phyloP scores from a whole-genome alignment of 2,329 filamentous ascomycete genomes.

The Cladosporium cucumerinum region DNA sequence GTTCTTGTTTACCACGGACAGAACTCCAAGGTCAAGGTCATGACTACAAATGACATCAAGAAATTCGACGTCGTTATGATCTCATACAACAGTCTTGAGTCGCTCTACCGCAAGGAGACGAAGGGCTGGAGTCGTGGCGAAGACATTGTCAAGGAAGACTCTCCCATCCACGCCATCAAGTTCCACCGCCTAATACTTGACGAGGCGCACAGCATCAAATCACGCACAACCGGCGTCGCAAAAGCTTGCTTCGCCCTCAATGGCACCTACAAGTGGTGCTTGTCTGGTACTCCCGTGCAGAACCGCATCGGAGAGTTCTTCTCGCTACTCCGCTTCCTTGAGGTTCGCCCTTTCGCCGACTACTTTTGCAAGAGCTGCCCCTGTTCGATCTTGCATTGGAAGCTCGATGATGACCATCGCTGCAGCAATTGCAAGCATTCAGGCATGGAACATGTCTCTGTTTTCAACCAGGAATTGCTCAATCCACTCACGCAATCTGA shows the following conservation, averaged over 20 bases:
- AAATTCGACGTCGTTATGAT: constrained; percentile 94
- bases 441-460: constrained; percentile 66
- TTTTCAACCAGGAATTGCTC: constrained; percentile 92
- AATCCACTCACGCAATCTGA: constrained; percentile 63
- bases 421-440: constrained; percentile 68
- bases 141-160: constrained; percentile 74
- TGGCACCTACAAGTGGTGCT: constrained; percentile 87
- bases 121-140: constrained; percentile 83
- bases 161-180: constrained; percentile 72
- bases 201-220: constrained; percentile 93
- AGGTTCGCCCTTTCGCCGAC: constrained; percentile 82
- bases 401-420: constrained; percentile 65
- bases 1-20: constrained; percentile 89
- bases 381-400: constrained; percentile 82
- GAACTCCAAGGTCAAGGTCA: constrained; percentile 74
- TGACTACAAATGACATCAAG: constrained; percentile 71
- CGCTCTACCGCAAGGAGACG: constrained; percentile 85
- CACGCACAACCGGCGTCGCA: constrained; percentile 82
- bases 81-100: constrained; percentile 89
- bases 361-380: constrained; percentile 89
- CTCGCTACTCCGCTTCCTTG: constrained; percentile 86
- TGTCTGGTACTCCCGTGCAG: constrained; percentile 91
- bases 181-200: constrained; percentile 93
- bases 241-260: constrained; percentile 92
- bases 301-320: constrained; percentile 98